phyloP scores from a whole-genome alignment of 2,329 filamentous ascomycete species.

The Botrytis tulipae region DNA sequence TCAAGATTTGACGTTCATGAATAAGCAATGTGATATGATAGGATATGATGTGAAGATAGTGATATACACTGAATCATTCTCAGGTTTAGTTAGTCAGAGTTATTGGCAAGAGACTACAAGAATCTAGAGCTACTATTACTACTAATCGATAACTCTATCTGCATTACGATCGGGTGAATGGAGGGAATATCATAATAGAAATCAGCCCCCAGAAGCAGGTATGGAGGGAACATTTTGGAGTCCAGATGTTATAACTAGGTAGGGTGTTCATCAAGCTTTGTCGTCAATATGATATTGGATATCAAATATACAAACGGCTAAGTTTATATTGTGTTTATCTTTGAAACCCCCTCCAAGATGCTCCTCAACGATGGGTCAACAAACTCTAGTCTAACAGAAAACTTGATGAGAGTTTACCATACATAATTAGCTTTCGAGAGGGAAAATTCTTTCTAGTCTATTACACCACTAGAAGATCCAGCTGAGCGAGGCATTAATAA shows the following conservation, averaged over 20 bases:
- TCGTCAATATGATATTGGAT: background rate
- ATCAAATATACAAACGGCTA: background rate
- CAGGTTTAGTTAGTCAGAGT: too few relatives aligned
- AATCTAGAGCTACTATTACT: background rate
- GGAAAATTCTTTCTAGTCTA: background rate
- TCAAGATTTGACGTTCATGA: background rate
- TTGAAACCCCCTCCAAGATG: background rate
- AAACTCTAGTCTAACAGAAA: background rate
- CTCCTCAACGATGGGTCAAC: background rate
- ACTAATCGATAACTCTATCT: background rate
- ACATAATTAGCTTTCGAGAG: rapidly evolving
- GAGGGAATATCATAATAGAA: background rate
- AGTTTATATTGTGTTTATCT: background rate
- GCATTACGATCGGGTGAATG: background rate
- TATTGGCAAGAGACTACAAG: too few relatives aligned
- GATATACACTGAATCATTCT: background rate
- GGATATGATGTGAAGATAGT: background rate
- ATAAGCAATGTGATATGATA: background rate
- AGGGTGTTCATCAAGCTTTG: background rate
- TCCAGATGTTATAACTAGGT: background rate
- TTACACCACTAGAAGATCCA: background rate
- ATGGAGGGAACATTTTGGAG: background rate
- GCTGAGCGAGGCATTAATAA: background rate
- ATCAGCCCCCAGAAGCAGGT: too few relatives aligned
- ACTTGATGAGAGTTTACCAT: background rate